Conservation (phyloP, 495 filamentous ascomycete genomes). For the Delitschia confertaspora region DNA sequence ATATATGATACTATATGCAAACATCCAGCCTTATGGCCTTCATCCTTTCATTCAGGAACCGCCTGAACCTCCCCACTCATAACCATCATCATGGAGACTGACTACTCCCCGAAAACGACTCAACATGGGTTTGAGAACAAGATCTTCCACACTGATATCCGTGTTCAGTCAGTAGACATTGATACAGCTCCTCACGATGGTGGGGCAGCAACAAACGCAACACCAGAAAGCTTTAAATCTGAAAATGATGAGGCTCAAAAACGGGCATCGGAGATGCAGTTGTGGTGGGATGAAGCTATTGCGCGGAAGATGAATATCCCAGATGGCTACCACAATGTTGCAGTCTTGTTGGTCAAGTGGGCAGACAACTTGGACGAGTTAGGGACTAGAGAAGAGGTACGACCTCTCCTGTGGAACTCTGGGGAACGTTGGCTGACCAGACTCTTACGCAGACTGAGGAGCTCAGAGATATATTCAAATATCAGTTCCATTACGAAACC, state of each 20-base stretch:
- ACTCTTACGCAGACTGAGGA: conserved; percentile 14
- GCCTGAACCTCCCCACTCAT: not conserved
- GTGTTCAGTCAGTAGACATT: conserved; percentile 8
- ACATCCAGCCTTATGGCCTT: conserved; percentile 11
- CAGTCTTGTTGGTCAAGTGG: conserved; percentile 28
- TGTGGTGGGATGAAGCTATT: conserved; percentile 20
- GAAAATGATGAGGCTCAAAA: conserved; percentile 11
- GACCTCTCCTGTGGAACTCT: no score
- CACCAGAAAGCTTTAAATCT: not conserved
- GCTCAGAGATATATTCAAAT: conserved; percentile 18
- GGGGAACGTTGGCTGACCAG: not conserved
- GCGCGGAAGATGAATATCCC: conserved; percentile 22
- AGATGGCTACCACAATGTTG: conserved; percentile 22
- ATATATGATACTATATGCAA: not conserved
- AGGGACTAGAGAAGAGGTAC: conserved; percentile 18
- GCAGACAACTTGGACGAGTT: conserved; percentile 25
- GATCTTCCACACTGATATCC: conserved; percentile 18
- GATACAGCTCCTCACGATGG: not conserved
- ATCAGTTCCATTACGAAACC: conserved; percentile 20
- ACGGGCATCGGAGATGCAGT: conserved; percentile 19
- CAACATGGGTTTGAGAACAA: conserved; percentile 3
- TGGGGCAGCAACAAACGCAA: not conserved
- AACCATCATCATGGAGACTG: conserved; percentile 13
- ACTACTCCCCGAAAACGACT: conserved; percentile 1
- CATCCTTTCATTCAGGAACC: conserved; percentile 1